A percentile compares a stretch with the other conserved stretches of the same genome.
Conservation (phyloP, 1,139 yeast species). For the Wickerhamiella pararugosa region DNA sequence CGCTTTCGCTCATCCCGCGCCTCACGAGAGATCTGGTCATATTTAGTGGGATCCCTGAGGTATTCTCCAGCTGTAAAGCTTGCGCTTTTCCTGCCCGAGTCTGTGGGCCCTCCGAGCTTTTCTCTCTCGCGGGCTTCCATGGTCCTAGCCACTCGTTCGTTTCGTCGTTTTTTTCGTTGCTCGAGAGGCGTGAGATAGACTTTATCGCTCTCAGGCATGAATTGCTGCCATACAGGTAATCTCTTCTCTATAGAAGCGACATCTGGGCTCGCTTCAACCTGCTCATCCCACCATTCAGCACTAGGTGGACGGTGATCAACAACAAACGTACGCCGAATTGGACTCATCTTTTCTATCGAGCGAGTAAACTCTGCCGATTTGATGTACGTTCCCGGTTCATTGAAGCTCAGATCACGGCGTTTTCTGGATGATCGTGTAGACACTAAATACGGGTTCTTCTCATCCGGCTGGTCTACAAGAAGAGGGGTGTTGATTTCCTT, state of each 20-base stretch:
- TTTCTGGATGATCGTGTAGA: too few relatives aligned
- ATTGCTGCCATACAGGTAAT: slow-evolving; percentile 41
- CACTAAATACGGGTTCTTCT: too few relatives aligned
- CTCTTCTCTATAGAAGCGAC: slow-evolving; percentile 73
- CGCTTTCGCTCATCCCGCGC: slow-evolving; percentile 52
- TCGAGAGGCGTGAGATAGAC: slow-evolving; percentile 65
- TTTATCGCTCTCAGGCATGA: slow-evolving; percentile 27
- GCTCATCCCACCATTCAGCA: slow-evolving; percentile 73
- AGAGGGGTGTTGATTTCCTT: too few relatives aligned
- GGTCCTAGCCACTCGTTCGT: slow-evolving; percentile 46
- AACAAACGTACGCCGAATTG: neutral
- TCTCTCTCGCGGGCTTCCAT: slow-evolving; percentile 68
- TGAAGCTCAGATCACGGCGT: slow-evolving; percentile 30
- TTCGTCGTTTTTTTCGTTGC: slow-evolving; percentile 55
- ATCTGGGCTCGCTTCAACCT: slow-evolving; percentile 39
- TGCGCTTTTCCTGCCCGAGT: slow-evolving; percentile 83
- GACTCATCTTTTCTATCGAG: slow-evolving; percentile 14
- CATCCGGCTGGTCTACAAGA: too few relatives aligned
- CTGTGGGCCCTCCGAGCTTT: slow-evolving; percentile 65
- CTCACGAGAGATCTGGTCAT: slow-evolving; percentile 54
- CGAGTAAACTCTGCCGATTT: slow-evolving; percentile 41
- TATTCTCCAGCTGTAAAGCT: slow-evolving; percentile 70
- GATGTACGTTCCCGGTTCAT: slow-evolving; percentile 46
- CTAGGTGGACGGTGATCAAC: slow-evolving; percentile 35
- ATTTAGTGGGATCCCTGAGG: slow-evolving; percentile 78